Evolutionary conservation across 2,329 filamentous ascomycete genomes (phyloP).

Genomic region (Aspergillus nomiae): DNA sequence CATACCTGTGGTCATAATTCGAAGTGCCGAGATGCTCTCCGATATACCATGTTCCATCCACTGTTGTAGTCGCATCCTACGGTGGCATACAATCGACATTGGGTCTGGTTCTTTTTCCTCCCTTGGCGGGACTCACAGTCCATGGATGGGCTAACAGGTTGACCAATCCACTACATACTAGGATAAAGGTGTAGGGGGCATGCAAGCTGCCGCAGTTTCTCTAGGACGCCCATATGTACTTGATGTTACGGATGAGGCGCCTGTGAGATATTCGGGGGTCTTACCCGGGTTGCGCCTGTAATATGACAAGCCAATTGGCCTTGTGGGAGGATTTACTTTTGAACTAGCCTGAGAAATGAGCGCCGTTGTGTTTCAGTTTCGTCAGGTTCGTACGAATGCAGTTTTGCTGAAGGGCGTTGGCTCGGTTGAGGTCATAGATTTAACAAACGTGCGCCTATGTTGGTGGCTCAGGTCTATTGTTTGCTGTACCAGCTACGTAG

Average conservation of each 20-base stretch:
- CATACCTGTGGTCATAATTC: not conserved
- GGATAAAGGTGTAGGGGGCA: not conserved
- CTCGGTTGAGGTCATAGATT: too few species aligned
- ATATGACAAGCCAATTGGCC: not conserved
- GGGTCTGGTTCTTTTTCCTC: not conserved
- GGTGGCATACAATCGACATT: not conserved
- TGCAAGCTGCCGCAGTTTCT: not conserved
- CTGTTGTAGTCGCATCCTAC: not conserved
- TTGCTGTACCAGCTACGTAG: too few species aligned
- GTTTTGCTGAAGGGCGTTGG: not conserved
- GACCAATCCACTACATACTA: fast-evolving
- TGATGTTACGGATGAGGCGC: not conserved
- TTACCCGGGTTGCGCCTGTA: not conserved
- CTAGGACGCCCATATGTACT: not conserved
- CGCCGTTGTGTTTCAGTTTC: too few species aligned
- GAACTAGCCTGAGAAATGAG: not conserved
- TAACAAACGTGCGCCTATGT: too few species aligned
- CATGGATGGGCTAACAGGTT: fast-evolving
- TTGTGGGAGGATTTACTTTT: not conserved
- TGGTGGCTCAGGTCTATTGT: too few species aligned
- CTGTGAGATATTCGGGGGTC: not conserved
- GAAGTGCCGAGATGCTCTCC: not conserved
- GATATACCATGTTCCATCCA: not conserved
- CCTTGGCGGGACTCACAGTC: too few species aligned
- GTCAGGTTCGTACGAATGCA: not conserved